Percentiles rank a stretch among this genome's conserved stretches.
These are phyloP conservation scores for Yamadazyma sp. DNA, from an alignment of 1,139 yeast species.

Conservation along the genomic window DNA sequence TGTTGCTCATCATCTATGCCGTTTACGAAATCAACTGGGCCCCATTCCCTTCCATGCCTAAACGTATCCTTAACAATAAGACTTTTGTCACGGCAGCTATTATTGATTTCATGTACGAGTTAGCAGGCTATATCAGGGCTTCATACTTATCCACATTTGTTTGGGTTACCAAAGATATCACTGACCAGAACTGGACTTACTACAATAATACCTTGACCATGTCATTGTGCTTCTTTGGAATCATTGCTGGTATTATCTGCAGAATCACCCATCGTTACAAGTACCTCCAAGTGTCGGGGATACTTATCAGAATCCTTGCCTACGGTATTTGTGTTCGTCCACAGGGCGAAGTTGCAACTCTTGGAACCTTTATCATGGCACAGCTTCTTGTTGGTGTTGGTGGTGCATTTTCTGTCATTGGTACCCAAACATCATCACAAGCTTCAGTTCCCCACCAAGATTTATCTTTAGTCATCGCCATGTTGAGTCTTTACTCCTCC, in stretches of 20 bases:
- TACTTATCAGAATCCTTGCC: conserved; percentile 26
- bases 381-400: conserved; percentile 29
- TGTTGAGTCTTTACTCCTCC: conserved; percentile 43
- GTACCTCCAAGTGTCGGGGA: conserved; percentile 25
- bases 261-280: conserved; percentile 32
- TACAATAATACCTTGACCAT: conserved; percentile 31
- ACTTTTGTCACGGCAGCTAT: conserved; percentile 29
- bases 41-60: conserved; percentile 34
- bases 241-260: conserved; percentile 27
- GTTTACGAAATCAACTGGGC: conserved; percentile 27
- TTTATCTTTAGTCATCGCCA: conserved; percentile 43
- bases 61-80: conserved; percentile 26
- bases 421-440: conserved; percentile 30
- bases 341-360: conserved; percentile 18
- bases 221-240: conserved; percentile 31
- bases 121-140: conserved; percentile 21
- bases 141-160: conserved; percentile 13
- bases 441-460: conserved; percentile 47
- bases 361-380: conserved; percentile 18
- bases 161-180: conserved; percentile 25
- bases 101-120: conserved; percentile 12
- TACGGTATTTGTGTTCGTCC: conserved; percentile 24
- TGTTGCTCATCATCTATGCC: conserved; percentile 23
- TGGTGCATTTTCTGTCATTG: conserved; percentile 31
- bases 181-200: conserved; percentile 29